Evolutionary conservation across 2,329 filamentous ascomycete genomes (phyloP).

Genomic region (Stachybotrys chlorohalonatus): DNA sequence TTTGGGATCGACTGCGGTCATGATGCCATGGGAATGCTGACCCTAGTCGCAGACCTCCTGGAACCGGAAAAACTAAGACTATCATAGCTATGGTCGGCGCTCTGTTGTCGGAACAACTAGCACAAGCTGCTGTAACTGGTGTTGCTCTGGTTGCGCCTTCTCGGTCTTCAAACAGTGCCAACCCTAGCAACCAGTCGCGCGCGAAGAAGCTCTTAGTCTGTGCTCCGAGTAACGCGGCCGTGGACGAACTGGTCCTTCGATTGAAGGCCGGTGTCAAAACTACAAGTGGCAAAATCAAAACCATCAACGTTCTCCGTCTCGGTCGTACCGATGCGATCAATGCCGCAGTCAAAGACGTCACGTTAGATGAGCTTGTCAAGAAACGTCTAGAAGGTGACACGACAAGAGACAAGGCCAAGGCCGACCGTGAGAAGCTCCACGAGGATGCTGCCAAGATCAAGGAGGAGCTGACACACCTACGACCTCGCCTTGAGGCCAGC

Average conservation of each 20-base stretch:
- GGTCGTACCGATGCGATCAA: conserved; percentile 92
- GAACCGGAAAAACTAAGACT: conserved; percentile 97
- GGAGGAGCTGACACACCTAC: conserved; percentile 60
- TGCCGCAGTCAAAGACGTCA: conserved; percentile 78
- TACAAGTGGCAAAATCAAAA: conserved; percentile 59
- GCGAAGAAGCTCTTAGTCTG: conserved; percentile 87
- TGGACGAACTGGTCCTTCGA: conserved; percentile 90
- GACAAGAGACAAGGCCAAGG: conserved; percentile 47
- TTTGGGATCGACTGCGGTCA: not conserved
- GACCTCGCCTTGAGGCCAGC: conserved; percentile 61
- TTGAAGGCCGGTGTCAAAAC: conserved; percentile 83
- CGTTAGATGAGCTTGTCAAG: conserved; percentile 84
- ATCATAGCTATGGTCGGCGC: conserved; percentile 94
- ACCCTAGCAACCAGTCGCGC: conserved; percentile 17
- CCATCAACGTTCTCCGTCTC: conserved; percentile 80
- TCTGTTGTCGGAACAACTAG: conserved; percentile 37
- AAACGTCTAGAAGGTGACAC: conserved; percentile 55
- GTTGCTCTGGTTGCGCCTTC: conserved; percentile 20
- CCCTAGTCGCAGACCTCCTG: conserved; percentile 58
- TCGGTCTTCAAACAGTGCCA: conserved; percentile 14
- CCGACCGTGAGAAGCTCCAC: conserved; percentile 50
- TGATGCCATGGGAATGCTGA: not conserved
- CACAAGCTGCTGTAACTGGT: conserved; percentile 21
- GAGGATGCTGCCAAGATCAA: conserved; percentile 64
- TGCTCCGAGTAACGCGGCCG: conserved; percentile 96